Base-by-base conservation (phyloP, 2,329 filamentous ascomycete species). In the Xylariaceae sp. region DNA sequence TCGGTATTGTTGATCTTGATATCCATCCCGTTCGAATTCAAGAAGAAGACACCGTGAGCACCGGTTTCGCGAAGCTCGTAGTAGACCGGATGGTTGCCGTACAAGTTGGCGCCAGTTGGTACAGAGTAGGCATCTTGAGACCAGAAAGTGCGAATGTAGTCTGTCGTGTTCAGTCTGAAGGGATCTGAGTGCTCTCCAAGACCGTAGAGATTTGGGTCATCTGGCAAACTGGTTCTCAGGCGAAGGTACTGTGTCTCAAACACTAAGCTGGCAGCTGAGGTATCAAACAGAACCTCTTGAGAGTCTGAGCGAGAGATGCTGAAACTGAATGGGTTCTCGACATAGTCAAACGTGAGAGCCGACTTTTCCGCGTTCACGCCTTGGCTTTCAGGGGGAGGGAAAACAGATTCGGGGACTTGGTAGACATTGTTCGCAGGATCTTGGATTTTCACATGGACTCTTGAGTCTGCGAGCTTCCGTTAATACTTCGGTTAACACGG, bases 191-290 rank as follows among this genome's bases (percentile, higher is more conserved):
- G 86, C 68, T 92, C 88, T 33, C 89, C 89, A 2, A 92, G 75
- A 0, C 89, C 89, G 63, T 94, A 94, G 6, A 94, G 71, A 59
- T 86, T 81, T 0, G 87, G 86, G 46, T 82, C 73, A 1, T 79
- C 67, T 0, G 89, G 87, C 11, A 94, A 73, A 52, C 75, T 79
- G 2, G 88, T 91, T 39, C 86, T 78, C 51, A 92, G 73, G 17
- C 84, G 81, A 19, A 94, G 68, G 60, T 90, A 94, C 66, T 94
- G 88, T 11, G 81, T 82, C 68, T 94, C 85, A 59, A 90, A 94
- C 39, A 94, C 73, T 11, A 94, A 70, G 9, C 75, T 73, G 4
- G 80, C 78, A 1, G 77, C 83, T 1, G 82, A 81, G 0, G 86
- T 88, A 59, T 91, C 84, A 63, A 90, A 89, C 10, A 90, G 68